phyloP scores from a whole-genome alignment of 2,329 filamentous ascomycete genomes.

The Teratosphaeria viscida region DNA sequence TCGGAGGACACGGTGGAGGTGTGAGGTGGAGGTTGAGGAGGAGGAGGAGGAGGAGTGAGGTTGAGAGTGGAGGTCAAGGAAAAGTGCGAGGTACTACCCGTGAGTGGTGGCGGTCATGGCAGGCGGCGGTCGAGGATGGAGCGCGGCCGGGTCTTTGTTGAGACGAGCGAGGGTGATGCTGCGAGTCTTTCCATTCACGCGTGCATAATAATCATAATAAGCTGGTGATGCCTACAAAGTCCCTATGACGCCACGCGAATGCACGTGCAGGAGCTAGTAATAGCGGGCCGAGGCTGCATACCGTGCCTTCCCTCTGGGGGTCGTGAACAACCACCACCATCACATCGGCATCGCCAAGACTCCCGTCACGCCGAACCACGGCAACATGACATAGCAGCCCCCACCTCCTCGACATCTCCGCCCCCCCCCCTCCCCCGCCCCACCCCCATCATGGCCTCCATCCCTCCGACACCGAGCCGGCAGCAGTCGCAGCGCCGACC shows the following conservation, averaged over 20 bases:
- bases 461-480: conserved; percentile 22
- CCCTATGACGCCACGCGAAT: background rate
- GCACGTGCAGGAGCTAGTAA: background rate
- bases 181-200: background rate
- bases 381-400: background rate
- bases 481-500: conserved; percentile 14
- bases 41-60: background rate
- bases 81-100: background rate
- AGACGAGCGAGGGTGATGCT: background rate
- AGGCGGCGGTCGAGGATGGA: background rate
- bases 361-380: background rate
- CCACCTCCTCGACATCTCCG: background rate
- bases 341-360: background rate
- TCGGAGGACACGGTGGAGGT: background rate
- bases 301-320: background rate
- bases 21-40: background rate
- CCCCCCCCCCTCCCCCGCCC: too few relatives aligned
- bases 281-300: background rate
- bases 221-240: background rate
- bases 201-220: background rate
- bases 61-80: background rate
- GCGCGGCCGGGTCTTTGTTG: background rate
- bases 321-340: background rate
- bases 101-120: background rate
- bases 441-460: conserved; percentile 29